Evolutionary conservation across 805 yeast genomes (phyloP), one percentile per base, ranked within the genome.

Genomic region (Danielia oregonensis): DNA sequence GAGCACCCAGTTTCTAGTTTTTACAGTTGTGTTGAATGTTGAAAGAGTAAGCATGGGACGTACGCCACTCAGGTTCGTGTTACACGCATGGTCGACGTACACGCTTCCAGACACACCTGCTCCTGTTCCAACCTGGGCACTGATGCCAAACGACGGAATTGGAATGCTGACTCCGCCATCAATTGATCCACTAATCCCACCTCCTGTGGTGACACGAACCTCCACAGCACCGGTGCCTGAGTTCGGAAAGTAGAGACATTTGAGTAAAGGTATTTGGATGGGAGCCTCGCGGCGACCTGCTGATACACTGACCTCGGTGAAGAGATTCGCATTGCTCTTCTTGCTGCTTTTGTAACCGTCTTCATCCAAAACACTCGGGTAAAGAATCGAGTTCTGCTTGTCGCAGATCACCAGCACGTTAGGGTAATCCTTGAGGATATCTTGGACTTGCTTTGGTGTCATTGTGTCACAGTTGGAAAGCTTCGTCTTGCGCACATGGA

Each of bases 11-110:
- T 25, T 12, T 6, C 49, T 30, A 10, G 24, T 11, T 8, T 29
- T 21, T 15, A 40, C 35, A n/a, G 8, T 25, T 6, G 35, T 29
- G 2, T 21, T 16, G 8, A 34, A 17, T 4, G 48, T 36, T 4
- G 38, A 21, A 3, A 46, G 8, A 17, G 37, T 37, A 18, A 36
- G 37, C 7, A 39, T 28, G 3, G 49, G 49, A 11, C 51, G 32
- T 3, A 36, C 42, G 3, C 30, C 36, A 8, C 14, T 8, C 11
- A 29, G 23, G 4, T 29, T 17, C 18, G 26, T 39, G 10, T 25
- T 24, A 23, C 51, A 46, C n/a, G 35, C 16, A 11, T 40, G 24
- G 17, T 32, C 25, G 7, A 27, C 13, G 15, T 12, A 10, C 9
- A 27, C 6, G 7, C 6, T 9, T 6, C 30, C 17, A 6, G 30